Percentiles rank a stretch among this genome's conserved stretches.
Evolutionary conservation across 495 filamentous ascomycete genomes (phyloP).

Genomic region (Neurospora tetraspora): DNA sequence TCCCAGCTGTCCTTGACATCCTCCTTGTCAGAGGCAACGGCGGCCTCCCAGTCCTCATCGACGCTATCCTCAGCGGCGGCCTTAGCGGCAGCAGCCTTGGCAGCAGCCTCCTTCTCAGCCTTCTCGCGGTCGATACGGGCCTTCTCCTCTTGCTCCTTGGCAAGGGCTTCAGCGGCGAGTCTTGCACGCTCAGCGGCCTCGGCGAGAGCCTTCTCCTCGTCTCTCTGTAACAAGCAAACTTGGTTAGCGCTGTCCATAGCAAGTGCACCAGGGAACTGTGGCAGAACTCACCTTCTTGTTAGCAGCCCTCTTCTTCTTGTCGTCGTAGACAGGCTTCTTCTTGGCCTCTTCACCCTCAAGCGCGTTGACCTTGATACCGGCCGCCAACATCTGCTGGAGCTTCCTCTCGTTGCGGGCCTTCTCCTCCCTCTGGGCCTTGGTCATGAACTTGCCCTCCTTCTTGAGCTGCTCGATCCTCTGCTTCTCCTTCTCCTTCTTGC

Average conservation of each 20-base stretch:
- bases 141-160: conserved; percentile 50
- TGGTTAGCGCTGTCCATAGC: background rate
- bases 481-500: conserved; percentile 91
- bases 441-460: conserved; percentile 89
- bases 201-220: conserved; percentile 59
- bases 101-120: conserved; percentile 45
- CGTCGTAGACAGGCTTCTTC: conserved; percentile 62
- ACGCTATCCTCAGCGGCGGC: conserved; percentile 47
- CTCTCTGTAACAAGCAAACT: conserved; percentile 35
- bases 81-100: conserved; percentile 43
- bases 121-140: conserved; percentile 36
- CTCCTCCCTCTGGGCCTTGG: conserved; percentile 85
- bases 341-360: conserved; percentile 48
- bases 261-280: background rate
- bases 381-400: conserved; percentile 87
- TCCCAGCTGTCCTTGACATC: conserved; percentile 95
- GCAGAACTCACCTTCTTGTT: conserved; percentile 50
- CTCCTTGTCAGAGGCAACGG: conserved; percentile 60
- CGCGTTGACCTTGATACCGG: conserved; percentile 74
- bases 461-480: conserved; percentile 92
- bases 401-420: conserved; percentile 75
- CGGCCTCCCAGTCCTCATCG: conserved; percentile 82
- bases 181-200: conserved; percentile 61
- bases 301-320: conserved; percentile 60
- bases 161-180: conserved; percentile 53